Evolutionary conservation across 2,329 filamentous ascomycete species (phyloP).

Genomic region (Fragosphaeria purpurea): DNA sequence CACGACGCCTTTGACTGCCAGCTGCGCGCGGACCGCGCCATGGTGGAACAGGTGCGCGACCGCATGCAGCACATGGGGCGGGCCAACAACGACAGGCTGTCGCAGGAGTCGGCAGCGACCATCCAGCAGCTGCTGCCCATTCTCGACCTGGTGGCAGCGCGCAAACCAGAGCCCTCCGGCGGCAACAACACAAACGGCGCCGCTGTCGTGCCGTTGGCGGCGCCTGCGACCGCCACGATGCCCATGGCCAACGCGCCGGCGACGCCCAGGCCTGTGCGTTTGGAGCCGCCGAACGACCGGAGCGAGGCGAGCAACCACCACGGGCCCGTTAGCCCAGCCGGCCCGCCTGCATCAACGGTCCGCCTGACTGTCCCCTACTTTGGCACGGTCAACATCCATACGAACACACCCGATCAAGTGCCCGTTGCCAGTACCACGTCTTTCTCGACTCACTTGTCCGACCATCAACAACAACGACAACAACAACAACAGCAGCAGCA

Average conservation of each 20-base stretch:
- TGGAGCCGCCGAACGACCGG: no score
- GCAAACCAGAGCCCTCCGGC: not conserved
- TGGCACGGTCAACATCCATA: slow-evolving; percentile 35
- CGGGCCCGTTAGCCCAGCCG: not conserved
- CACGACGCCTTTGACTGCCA: slow-evolving; percentile 12
- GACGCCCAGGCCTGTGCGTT: no score
- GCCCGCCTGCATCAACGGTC: slow-evolving; percentile 13
- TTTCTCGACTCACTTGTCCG: not conserved
- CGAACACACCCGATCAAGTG: not conserved
- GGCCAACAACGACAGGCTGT: slow-evolving; percentile 30
- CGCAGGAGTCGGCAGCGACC: slow-evolving; percentile 31
- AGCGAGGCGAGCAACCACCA: not conserved
- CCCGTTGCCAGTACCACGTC: not conserved
- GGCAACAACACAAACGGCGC: not conserved
- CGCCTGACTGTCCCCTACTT: slow-evolving; percentile 36
- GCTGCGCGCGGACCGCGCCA: slow-evolving; percentile 25
- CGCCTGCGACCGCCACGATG: not conserved
- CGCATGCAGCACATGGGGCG: slow-evolving; percentile 29
- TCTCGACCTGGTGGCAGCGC: slow-evolving; percentile 19
- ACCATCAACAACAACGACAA: not conserved
- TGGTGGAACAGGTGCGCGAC: slow-evolving; percentile 27
- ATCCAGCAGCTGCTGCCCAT: slow-evolving; percentile 34
- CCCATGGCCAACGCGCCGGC: not conserved
- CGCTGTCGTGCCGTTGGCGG: not conserved
- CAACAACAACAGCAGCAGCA: not conserved